Conservation (phyloP, 164 flowering plant species). For the Kalanchoe fedtschenkoi region DNA sequence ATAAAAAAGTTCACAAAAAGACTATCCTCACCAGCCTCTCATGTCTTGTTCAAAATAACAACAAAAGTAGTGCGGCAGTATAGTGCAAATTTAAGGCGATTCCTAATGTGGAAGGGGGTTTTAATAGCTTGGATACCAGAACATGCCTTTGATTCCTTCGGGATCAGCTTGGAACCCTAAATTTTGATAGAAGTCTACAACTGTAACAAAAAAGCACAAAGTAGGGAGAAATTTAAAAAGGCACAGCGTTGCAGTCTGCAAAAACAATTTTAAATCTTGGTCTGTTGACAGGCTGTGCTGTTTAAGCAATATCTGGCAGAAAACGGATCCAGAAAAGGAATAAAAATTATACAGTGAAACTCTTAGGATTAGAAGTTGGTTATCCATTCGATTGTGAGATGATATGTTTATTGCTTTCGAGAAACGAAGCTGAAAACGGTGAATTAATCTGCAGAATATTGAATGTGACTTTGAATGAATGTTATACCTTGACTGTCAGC, state of each 20-base stretch:
- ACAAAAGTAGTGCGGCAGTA: background rate
- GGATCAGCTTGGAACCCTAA: conserved; percentile 93
- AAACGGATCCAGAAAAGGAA: background rate
- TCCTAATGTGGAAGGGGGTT: no score
- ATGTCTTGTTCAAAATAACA: background rate
- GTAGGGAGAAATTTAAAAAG: no score
- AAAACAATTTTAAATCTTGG: background rate
- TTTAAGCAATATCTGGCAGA: background rate
- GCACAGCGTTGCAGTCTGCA: background rate
- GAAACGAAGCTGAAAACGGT: background rate
- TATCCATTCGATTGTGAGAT: background rate
- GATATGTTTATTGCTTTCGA: background rate
- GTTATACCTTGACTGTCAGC: conserved; percentile 86
- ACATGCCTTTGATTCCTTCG: conserved; percentile 97
- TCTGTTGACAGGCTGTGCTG: background rate
- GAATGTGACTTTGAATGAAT: background rate
- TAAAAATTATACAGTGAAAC: background rate
- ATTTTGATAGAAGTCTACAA: conserved; percentile 81
- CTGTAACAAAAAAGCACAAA: conserved; percentile 29
- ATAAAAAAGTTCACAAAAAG: no score
- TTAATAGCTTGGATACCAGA: conserved; percentile 73
- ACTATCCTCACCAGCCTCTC: background rate
- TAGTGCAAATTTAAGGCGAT: background rate
- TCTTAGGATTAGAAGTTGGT: background rate
- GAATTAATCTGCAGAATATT: background rate